Base-by-base conservation (phyloP, 306 rosid species). In the Dalbergia cochinchinensis region DNA sequence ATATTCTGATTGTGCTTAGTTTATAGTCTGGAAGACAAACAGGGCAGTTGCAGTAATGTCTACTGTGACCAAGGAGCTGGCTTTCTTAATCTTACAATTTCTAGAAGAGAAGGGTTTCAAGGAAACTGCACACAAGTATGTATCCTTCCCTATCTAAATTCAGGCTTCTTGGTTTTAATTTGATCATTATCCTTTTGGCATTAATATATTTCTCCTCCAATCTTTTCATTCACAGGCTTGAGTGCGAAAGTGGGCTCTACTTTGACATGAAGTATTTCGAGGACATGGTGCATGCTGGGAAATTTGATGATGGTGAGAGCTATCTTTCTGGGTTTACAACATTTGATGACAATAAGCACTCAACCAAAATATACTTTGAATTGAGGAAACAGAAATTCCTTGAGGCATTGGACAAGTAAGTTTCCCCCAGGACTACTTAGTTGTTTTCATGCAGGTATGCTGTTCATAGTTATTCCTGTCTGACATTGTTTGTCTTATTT, bases 371-470 rank as follows among this genome's bases (percentile, higher is more conserved):
- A 22, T 83, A 74, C 71, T 85, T 88, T 50, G 85, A 77, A 22
- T 53, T 83, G 71, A 65, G 88, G 74, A 66, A 76, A 45, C 84
- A 78, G 64, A 67, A 74, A 34, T 85, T 78, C 60, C 76, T 88
- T 4, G 85, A 83, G 77, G 84, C 89, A 31, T 67, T 86, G 33
- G 82, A 82, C 26, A 79, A 55, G 91, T 86, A 74, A 45, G 73
- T 31, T 39, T 19, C 33, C 5, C 57, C 3, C 57, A 31, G 4
- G n/a, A 51, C 18, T 50, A 7, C 11, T 71, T 47, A 16, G 11
- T 73, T 57, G 69, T 53, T 81, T 48, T 73, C 16, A 18, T 55
- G 12, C 41, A 58, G 8, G 48, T 39, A 31, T 20, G 18, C 48
- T 47, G 37, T 80, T 72, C 18, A 51, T 11, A 41, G 69, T 31